These are phyloP conservation scores for Malassezia sympodialis DNA, from an alignment of 1,284 basidiomycete genomes.

Conservation along the genomic window DNA sequence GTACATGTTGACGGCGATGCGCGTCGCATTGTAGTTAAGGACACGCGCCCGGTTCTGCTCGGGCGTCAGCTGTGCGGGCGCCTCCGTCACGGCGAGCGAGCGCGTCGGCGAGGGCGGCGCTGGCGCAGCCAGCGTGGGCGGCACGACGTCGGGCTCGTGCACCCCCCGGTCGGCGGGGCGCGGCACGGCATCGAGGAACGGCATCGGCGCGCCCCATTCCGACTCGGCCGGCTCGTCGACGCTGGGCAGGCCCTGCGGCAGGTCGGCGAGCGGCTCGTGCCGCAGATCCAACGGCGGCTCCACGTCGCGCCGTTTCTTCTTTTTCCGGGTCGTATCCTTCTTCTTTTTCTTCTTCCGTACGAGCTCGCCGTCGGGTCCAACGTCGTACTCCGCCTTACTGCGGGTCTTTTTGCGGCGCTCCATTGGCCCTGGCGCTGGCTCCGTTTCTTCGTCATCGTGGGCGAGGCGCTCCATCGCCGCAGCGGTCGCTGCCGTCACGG, in stretches of 20 bases:
- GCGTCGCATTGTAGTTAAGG: constrained; percentile 15
- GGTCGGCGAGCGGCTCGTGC: not conserved
- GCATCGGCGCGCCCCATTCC: constrained; percentile 2
- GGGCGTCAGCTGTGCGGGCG: not conserved
- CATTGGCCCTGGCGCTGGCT: not conserved
- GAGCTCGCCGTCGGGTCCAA: constrained; percentile 3
- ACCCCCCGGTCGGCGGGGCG: not conserved
- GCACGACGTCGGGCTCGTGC: not conserved
- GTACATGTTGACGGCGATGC: constrained; percentile 10
- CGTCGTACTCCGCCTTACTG: not conserved
- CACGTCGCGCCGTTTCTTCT: not conserved
- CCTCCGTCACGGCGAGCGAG: not conserved
- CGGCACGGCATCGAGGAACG: constrained; percentile 2
- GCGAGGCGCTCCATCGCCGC: constrained; percentile 11
- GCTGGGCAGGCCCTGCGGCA: not conserved
- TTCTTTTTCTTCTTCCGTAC: constrained; percentile 15
- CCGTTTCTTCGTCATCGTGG: not conserved
- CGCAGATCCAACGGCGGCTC: not conserved
- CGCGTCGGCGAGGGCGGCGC: not conserved
- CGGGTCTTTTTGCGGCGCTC: constrained; percentile 1
- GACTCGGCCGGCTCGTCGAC: constrained; percentile 6
- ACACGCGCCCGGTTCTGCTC: not conserved
- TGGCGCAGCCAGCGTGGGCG: not conserved
- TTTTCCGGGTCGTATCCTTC: not conserved
- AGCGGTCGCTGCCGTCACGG: constrained; percentile 9